phyloP scores from a whole-genome alignment of 1,284 basidiomycete genomes.

The Malassezia yamatoensis region DNA sequence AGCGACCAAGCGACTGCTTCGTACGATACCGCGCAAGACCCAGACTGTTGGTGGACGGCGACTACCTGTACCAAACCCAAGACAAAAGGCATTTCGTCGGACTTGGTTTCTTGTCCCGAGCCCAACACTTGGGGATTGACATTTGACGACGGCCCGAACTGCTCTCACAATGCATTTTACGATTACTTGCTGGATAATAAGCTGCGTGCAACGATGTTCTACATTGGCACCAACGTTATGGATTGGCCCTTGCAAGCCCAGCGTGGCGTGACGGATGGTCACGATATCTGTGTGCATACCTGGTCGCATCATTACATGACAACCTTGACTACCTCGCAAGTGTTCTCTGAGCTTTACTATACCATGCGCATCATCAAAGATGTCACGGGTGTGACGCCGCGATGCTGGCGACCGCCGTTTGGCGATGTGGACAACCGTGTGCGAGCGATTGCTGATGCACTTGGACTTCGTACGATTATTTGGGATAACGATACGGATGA shows the following conservation, averaged over 20 bases:
- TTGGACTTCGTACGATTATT: constrained; percentile 52
- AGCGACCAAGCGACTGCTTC: constrained; percentile 12
- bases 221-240: constrained; percentile 53
- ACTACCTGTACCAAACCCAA: constrained; percentile 41
- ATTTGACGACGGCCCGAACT: constrained; percentile 52
- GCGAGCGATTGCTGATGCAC: constrained; percentile 51
- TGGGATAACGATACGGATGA: constrained; percentile 53
- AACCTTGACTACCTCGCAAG: constrained; percentile 51
- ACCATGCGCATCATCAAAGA: constrained; percentile 52
- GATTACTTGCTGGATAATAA: constrained; percentile 51
- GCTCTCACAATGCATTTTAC: constrained; percentile 53
- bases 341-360: constrained; percentile 56
- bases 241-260: constrained; percentile 55
- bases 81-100: constrained; percentile 36
- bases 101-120: constrained; percentile 50
- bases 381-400: constrained; percentile 52
- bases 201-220: constrained; percentile 53
- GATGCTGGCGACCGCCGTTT: constrained; percentile 52
- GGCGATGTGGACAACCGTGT: constrained; percentile 55
- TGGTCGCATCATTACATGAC: constrained; percentile 53
- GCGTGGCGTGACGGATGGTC: constrained; percentile 48
- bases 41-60: constrained; percentile 45
- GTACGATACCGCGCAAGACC: constrained; percentile 23
- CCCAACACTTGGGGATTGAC: constrained; percentile 53
- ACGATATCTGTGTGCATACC: constrained; percentile 38